Base-by-base conservation (phyloP, 352 stramenopile genomes). In the Phytophthora melonis region DNA sequence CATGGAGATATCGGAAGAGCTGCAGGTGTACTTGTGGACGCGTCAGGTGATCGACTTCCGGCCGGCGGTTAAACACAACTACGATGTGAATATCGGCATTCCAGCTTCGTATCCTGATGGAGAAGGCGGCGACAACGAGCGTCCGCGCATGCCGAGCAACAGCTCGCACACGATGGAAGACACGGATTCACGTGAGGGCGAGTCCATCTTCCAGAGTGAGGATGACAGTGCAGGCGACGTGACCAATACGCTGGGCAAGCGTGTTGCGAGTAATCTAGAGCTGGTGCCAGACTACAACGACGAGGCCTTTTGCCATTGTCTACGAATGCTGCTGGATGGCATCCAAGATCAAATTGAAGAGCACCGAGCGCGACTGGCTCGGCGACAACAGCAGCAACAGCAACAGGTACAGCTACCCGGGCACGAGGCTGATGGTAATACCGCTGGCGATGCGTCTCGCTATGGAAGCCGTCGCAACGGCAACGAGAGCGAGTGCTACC, bases 1-100 rank as follows among this genome's bases (percentile, higher is more conserved):
- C 45, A 92, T 95, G 77, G 82, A 87, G 39, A 92, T 96, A 53
- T 90, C 82, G 0, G 89, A 96, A 36, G 89, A 96, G 63, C 75
- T 96, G 1, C 86, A 96, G 39, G 88, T 96, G 55, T 96, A 95
- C 55, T 66, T 96, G n/a, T 96, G 87, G 86, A 96, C 89, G 13
- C 87, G 89, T 3, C 89, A 96, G 63, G 84, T 94, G 7, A 88
- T 96, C 21, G 87, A 95, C 59, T 96, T 96, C 50, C 77, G 87
- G 1, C 68, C 82, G 1, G 83, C 86, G 0, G 67, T 92, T 6
- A 76, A 74, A 50, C 74, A 79, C 32, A 68, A 70, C 39, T 63
- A 75, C 25, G 45, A 9, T 13, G 18, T 56, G 5, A 47, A 76
- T 19, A 55, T 45, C 8, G 55, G 41, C 18, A 43, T 30, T 7